A percentile compares a stretch with the other conserved stretches of the same genome.
Conservation (phyloP, 2,329 filamentous ascomycete genomes). For the Colletotrichum sojae region DNA sequence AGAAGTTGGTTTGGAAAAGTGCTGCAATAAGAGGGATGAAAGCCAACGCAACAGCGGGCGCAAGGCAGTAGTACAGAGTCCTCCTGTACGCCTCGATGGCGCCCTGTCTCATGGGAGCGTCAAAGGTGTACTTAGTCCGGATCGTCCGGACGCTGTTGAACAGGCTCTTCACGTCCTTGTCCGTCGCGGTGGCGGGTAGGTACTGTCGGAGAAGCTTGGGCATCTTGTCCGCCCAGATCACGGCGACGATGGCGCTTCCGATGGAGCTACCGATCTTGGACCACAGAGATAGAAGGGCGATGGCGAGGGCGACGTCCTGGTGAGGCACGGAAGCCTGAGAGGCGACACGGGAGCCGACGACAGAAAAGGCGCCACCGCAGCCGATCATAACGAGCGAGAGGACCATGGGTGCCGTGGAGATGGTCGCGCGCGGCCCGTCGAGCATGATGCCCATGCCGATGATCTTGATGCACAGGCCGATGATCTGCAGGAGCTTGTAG, state of each 20-base stretch:
- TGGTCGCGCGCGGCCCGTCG: slow-evolving; percentile 32
- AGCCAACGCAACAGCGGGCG: slow-evolving; percentile 30
- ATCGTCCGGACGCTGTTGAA: slow-evolving; percentile 32
- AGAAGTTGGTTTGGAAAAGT: slow-evolving; percentile 39
- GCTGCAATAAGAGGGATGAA: slow-evolving; percentile 38
- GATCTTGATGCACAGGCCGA: slow-evolving; percentile 46
- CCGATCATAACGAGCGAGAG: slow-evolving; percentile 86
- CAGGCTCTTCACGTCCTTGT: slow-evolving; percentile 42
- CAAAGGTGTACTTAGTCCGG: slow-evolving; percentile 37
- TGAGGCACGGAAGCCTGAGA: slow-evolving; percentile 33
- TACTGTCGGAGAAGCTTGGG: slow-evolving; percentile 44
- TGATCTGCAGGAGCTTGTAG: slow-evolving; percentile 33
- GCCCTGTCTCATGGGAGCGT: slow-evolving; percentile 42
- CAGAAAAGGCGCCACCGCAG: slow-evolving; percentile 56
- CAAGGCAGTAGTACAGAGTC: slow-evolving; percentile 39
- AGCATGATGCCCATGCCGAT: slow-evolving; percentile 46
- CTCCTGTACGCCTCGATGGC: slow-evolving; percentile 39
- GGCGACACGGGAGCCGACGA: slow-evolving; percentile 34
- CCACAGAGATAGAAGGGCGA: slow-evolving; percentile 33
- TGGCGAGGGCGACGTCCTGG: slow-evolving; percentile 33
- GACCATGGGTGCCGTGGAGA: slow-evolving; percentile 62
- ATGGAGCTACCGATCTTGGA: slow-evolving; percentile 37
- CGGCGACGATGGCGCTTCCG: slow-evolving; percentile 31
- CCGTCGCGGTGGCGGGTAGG: slow-evolving; percentile 43
- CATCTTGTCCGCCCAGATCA: slow-evolving; percentile 44